phyloP scores from a whole-genome alignment of 179 eudicot genomes.

The Silene vulgaris region DNA sequence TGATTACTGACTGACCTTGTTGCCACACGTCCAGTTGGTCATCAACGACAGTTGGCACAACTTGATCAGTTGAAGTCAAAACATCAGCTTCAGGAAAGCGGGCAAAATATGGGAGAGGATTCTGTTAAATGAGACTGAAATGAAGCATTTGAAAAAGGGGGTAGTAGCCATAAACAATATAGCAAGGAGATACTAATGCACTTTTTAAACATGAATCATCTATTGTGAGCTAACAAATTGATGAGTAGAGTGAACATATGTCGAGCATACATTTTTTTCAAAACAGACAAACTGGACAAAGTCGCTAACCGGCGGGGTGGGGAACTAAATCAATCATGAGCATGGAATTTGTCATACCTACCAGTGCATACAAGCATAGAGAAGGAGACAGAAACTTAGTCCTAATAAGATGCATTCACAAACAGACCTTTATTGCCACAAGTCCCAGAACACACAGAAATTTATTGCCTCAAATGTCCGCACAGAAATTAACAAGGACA shows the following conservation, averaged over 20 bases:
- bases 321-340: neutral
- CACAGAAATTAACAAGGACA: neutral
- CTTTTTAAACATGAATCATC: neutral
- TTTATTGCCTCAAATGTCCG: neutral
- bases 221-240: neutral
- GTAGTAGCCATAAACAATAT: neutral
- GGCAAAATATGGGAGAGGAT: constrained; percentile 91
- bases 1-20: constrained; percentile 44
- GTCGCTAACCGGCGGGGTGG: neutral
- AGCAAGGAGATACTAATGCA: neutral
- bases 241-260: neutral
- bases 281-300: neutral
- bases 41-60: constrained; percentile 78
- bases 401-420: neutral
- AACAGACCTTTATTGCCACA: constrained; percentile 2
- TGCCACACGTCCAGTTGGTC: constrained; percentile 90
- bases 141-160: too few species aligned
- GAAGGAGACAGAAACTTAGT: neutral
- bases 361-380: neutral
- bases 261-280: neutral
- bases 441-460: neutral
- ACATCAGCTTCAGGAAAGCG: constrained; percentile 98
- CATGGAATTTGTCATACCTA: neutral
- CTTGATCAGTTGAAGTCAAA: constrained; percentile 89
- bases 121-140: constrained; percentile 43